phyloP scores from a whole-genome alignment of 257 asterid species.

The Lithospermum erythrorhizon region DNA sequence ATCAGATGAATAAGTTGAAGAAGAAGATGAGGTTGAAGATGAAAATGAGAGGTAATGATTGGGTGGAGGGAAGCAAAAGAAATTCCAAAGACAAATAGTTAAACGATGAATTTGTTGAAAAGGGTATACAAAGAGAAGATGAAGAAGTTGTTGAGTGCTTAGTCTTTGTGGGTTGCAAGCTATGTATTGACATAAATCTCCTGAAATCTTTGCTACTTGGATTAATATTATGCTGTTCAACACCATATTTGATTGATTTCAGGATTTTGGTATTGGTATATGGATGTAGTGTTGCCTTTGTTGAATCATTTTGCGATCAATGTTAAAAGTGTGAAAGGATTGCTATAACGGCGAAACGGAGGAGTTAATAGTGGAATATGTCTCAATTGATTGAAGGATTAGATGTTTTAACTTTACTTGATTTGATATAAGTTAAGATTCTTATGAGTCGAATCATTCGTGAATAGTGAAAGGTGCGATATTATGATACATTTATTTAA shows the following conservation, averaged over 20 bases:
- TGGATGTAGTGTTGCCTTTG: too few species aligned
- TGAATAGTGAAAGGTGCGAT: too few species aligned
- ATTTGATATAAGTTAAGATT: too few species aligned
- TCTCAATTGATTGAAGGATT: too few species aligned
- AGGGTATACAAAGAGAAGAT: constrained; percentile 71
- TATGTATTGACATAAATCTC: constrained; percentile 60
- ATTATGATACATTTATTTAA: too few species aligned
- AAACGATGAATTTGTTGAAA: constrained; percentile 63
- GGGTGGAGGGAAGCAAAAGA: constrained; percentile 56
- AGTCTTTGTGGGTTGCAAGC: constrained; percentile 76
- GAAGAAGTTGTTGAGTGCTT: constrained; percentile 55
- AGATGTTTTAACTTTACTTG: too few species aligned
- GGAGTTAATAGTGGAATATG: too few species aligned
- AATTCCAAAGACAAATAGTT: constrained; percentile 54
- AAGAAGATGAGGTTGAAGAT: neutral
- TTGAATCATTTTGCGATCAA: too few species aligned
- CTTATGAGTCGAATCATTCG: too few species aligned
- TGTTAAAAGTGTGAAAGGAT: too few species aligned
- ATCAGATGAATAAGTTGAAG: constrained; percentile 14
- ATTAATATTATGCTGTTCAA: constrained; percentile 50
- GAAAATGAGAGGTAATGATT: constrained; percentile 8
- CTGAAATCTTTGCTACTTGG: constrained; percentile 60
- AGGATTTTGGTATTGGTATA: neutral
- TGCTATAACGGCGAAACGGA: too few species aligned
- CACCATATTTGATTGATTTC: constrained; percentile 31